phyloP scores from a whole-genome alignment of 1,284 basidiomycete species.

The Rhodotorula mucilaginosa region DNA sequence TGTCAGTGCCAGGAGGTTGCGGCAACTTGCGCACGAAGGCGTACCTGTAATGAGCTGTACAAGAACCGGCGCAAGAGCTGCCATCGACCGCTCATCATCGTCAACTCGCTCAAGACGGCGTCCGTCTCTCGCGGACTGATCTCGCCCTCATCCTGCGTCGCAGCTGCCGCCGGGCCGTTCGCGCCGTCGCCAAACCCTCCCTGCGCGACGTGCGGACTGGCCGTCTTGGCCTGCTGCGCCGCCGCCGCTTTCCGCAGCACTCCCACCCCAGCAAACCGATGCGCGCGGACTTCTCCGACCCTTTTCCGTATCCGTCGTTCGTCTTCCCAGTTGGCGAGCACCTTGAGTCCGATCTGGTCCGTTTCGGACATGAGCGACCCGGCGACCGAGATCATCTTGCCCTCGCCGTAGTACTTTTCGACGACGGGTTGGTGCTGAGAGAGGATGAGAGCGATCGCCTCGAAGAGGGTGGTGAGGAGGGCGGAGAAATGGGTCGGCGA shows the following conservation, averaged over 20 bases:
- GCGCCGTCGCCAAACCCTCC: conserved; percentile 9
- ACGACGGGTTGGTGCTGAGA: conserved; percentile 97
- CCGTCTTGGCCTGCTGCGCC: not conserved
- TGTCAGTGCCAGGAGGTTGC: not conserved
- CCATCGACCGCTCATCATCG: conserved; percentile 88
- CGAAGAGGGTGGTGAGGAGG: conserved; percentile 82
- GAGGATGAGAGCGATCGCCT: conserved; percentile 91
- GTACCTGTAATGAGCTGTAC: conserved; percentile 60
- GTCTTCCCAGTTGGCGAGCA: conserved; percentile 85
- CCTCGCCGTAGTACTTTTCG: conserved; percentile 90
- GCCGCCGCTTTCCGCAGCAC: not conserved
- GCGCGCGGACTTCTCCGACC: conserved; percentile 33
- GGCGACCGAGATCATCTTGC: conserved; percentile 80
- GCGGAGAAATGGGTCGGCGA: conserved; percentile 86
- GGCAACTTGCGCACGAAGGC: not conserved
- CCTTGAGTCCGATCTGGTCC: conserved; percentile 72
- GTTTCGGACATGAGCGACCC: conserved; percentile 76
- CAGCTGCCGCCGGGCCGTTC: conserved; percentile 5
- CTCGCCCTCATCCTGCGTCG: conserved; percentile 58
- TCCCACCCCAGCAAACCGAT: conserved; percentile 11
- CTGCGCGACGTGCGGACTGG: conserved; percentile 19
- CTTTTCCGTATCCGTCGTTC: conserved; percentile 59
- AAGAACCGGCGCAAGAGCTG: conserved; percentile 85
- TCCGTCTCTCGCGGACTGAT: conserved; percentile 88
- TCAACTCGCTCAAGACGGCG: conserved; percentile 76